These are phyloP conservation scores for Fusarium chuoi DNA, from an alignment of 2,329 filamentous ascomycete species.

Conservation along the genomic window DNA sequence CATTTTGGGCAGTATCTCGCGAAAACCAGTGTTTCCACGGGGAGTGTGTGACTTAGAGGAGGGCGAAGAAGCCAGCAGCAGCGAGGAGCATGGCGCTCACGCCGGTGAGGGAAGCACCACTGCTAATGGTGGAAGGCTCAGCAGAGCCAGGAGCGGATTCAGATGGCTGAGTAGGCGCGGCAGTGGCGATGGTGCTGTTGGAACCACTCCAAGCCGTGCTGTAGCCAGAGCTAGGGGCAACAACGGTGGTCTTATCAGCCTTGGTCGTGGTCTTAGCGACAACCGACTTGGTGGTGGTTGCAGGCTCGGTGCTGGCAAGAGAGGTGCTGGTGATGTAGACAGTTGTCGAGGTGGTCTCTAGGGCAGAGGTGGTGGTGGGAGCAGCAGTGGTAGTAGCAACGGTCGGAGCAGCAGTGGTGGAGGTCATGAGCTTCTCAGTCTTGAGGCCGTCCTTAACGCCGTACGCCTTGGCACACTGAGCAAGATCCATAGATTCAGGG, in stretches of 20 bases:
- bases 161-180: conserved; percentile 42
- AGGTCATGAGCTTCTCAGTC: conserved; percentile 47
- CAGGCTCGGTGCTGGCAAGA: conserved; percentile 21
- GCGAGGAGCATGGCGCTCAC: conserved; percentile 52
- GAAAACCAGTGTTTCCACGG: conserved; percentile 37
- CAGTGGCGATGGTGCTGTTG: conserved; percentile 48
- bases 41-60: conserved; percentile 48
- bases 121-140: conserved; percentile 39
- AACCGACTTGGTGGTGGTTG: conserved; percentile 39
- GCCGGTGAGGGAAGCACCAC: conserved; percentile 46
- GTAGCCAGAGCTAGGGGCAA: conserved; percentile 41
- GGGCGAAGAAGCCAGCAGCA: conserved; percentile 50
- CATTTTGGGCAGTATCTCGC: conserved; percentile 11
- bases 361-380: conserved; percentile 41
- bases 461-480: conserved; percentile 64
- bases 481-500: conserved; percentile 63
- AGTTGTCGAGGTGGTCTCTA: conserved; percentile 43
- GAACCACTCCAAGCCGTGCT: conserved; percentile 46
- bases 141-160: conserved; percentile 28
- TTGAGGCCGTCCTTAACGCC: conserved; percentile 59
- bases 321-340: conserved; percentile 41
- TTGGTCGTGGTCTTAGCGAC: conserved; percentile 37
- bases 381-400: conserved; percentile 9
- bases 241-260: conserved; percentile 43
- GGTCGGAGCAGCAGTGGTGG: conserved; percentile 32